These are phyloP conservation scores for Xylaria scruposa DNA, from an alignment of 495 filamentous ascomycete species.

Conservation along the genomic window DNA sequence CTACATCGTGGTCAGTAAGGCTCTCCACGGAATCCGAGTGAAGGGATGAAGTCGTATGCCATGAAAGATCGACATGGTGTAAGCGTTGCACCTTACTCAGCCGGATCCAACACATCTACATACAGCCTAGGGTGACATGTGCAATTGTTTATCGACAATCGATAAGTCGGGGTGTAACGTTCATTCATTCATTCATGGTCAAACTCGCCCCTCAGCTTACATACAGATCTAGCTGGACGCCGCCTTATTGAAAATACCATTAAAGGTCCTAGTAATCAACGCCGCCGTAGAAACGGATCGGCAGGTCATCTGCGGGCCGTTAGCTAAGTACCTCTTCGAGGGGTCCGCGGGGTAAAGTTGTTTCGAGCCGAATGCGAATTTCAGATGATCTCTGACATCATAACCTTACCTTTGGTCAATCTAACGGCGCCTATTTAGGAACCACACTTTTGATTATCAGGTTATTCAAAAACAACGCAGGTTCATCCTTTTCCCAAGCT, in stretches of 20 bases:
- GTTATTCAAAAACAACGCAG: not conserved
- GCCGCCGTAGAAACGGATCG: not conserved
- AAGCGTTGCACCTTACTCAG: constrained; percentile 9
- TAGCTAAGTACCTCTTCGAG: not conserved
- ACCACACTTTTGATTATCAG: not conserved
- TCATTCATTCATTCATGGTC: no score
- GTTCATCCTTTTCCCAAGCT: not conserved
- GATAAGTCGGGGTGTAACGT: not conserved
- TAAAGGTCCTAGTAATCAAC: not conserved
- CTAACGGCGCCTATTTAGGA: not conserved
- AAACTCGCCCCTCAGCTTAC: constrained; percentile 22
- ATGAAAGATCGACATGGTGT: constrained; percentile 17
- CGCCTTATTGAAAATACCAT: not conserved
- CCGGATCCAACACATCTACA: not conserved
- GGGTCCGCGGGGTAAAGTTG: constrained; percentile 2
- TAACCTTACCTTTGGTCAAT: constrained; percentile 9
- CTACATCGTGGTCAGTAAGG: not conserved
- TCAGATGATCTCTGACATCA: constrained; percentile 25
- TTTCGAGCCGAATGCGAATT: not conserved
- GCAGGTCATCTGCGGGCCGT: constrained; percentile 1
- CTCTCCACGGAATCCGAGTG: not conserved
- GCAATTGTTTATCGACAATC: constrained; percentile 3
- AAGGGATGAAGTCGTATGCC: constrained; percentile 1
- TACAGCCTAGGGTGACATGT: not conserved
- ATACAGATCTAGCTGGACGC: not conserved